Conservation (phyloP, 1,284 basidiomycete species). For the Moesziomyces globuligerus region DNA sequence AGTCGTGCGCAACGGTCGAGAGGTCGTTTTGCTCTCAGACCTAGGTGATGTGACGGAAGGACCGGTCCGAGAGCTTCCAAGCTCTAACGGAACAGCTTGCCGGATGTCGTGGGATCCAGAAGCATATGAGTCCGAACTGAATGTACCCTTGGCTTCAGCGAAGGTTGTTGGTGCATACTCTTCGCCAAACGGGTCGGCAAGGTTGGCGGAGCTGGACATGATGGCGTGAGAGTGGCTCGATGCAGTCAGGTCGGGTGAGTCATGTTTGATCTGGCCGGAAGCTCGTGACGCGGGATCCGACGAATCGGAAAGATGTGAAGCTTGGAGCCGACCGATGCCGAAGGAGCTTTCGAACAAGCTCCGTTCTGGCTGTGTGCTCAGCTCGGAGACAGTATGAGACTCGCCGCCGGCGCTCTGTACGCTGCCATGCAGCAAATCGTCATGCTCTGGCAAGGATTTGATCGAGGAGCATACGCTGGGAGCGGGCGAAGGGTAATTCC, state of each 20-base stretch:
- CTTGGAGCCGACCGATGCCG: conserved; percentile 41
- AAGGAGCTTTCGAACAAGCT: conserved; percentile 32
- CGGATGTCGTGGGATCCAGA: background rate
- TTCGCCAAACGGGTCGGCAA: conserved; percentile 46
- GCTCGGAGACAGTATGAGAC: background rate
- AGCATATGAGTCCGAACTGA: background rate
- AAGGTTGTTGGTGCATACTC: conserved; percentile 1
- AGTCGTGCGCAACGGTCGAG: background rate
- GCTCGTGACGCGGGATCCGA: background rate
- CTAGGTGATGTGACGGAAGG: too few relatives aligned
- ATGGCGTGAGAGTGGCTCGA: conserved; percentile 24
- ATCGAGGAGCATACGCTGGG: conserved; percentile 20
- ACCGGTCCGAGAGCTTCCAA: too few relatives aligned
- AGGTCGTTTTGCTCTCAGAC: background rate
- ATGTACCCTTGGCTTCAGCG: background rate
- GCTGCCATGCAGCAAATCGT: background rate
- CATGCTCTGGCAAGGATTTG: conserved; percentile 13
- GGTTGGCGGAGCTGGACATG: conserved; percentile 46
- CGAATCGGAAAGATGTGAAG: background rate
- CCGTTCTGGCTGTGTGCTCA: conserved; percentile 3
- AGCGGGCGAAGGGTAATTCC: conserved; percentile 5
- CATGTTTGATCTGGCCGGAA: background rate
- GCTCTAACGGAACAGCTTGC: too few relatives aligned
- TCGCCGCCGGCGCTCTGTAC: background rate
- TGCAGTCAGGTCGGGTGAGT: background rate